A percentile compares a stretch with the other conserved stretches of the same genome.
phyloP scores from a whole-genome alignment of 306 rosid species.

The Vicia sativa region DNA sequence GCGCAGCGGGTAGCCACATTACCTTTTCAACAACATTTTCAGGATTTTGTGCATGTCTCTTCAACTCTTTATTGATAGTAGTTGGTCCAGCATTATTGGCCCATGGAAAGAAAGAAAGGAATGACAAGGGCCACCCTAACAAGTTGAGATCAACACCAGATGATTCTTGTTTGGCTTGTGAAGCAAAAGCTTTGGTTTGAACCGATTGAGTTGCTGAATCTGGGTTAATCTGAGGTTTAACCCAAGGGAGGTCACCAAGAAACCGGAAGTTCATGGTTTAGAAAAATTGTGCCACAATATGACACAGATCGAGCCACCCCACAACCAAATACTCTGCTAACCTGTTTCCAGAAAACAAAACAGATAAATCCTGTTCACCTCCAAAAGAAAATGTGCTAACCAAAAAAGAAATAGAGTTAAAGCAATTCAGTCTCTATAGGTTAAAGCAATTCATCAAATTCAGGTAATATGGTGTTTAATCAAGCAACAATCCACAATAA shows the following conservation, averaged over 20 bases:
- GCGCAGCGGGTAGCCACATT: conserved; percentile 42
- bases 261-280: conserved; percentile 58
- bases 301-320: conserved; percentile 18
- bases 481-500: not conserved
- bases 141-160: conserved; percentile 43
- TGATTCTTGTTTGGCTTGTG: conserved; percentile 41
- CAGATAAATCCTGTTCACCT: conserved; percentile 8
- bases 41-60: conserved; percentile 53
- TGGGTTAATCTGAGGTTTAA: conserved; percentile 47
- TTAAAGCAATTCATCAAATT: conserved; percentile 1
- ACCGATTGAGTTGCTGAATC: conserved; percentile 39
- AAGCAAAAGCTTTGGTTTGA: conserved; percentile 32
- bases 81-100: conserved; percentile 44
- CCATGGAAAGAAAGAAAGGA: conserved; percentile 62
- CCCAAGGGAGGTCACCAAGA: conserved; percentile 53
- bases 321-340: conserved; percentile 17
- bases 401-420: not conserved
- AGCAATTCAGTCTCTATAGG: no score
- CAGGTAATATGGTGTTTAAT: not conserved
- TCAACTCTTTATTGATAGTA: conserved; percentile 67
- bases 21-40: conserved; percentile 31
- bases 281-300: conserved; percentile 28
- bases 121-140: conserved; percentile 28
- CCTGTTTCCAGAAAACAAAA: conserved; percentile 39
- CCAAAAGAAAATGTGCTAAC: not conserved